These are phyloP conservation scores for Suhomyces maxii DNA, from an alignment of 1,139 yeast species.

Conservation along the genomic window DNA sequence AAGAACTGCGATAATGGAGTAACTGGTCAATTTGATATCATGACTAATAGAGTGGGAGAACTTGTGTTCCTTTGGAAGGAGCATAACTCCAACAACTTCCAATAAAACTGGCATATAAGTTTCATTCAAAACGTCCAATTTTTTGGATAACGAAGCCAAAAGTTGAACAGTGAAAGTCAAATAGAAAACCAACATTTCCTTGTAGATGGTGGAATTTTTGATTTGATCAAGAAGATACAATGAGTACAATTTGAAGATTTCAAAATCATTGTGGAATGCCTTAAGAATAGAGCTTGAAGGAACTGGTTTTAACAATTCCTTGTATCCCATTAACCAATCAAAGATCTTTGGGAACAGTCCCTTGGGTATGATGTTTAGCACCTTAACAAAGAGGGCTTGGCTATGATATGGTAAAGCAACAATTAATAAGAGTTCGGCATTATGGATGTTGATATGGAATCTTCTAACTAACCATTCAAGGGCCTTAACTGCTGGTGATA, in stretches of 20 bases:
- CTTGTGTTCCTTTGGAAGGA: slow-evolving; percentile 31
- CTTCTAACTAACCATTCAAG: slow-evolving; percentile 95
- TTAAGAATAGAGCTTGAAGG: slow-evolving; percentile 70
- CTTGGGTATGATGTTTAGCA: slow-evolving; percentile 66
- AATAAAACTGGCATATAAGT: slow-evolving; percentile 53
- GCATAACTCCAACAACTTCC: slow-evolving; percentile 55
- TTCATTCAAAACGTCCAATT: slow-evolving; percentile 30
- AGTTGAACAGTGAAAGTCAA: slow-evolving; percentile 71
- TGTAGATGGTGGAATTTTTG: slow-evolving; percentile 57
- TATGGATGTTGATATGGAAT: slow-evolving; percentile 81
- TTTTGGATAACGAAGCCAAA: slow-evolving; percentile 39
- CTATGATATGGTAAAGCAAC: slow-evolving; percentile 77
- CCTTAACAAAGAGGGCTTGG: slow-evolving; percentile 68
- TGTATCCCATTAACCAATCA: slow-evolving; percentile 67
- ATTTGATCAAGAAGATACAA: slow-evolving; percentile 57
- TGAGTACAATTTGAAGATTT: slow-evolving; percentile 65
- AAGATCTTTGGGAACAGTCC: slow-evolving; percentile 73
- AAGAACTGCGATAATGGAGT: slow-evolving; percentile 76
- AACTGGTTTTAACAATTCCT: slow-evolving; percentile 64
- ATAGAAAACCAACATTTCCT: slow-evolving; percentile 75
- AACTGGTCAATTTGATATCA: slow-evolving; percentile 81
- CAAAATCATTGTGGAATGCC: slow-evolving; percentile 65
- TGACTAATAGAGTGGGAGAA: slow-evolving; percentile 38
- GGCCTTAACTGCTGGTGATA: slow-evolving; percentile 77
- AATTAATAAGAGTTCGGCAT: slow-evolving; percentile 68